Conservation (phyloP, 352 stramenopile genomes). For the Globisporangium rhizosaccharum region DNA sequence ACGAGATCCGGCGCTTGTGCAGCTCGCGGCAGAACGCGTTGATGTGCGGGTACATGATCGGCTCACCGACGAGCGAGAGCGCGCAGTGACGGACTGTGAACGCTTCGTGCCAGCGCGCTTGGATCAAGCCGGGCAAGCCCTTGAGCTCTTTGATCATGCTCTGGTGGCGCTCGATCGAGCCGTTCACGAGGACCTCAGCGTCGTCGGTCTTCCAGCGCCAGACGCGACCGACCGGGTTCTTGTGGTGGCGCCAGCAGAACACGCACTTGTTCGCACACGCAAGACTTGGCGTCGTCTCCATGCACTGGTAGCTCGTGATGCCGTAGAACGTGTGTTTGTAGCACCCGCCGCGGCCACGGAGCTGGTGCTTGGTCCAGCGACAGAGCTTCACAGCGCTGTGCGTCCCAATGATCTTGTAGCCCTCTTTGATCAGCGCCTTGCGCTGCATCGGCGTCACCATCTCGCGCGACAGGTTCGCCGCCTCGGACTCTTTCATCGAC, state of each 20-base stretch:
- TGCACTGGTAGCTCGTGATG: constrained; percentile 99
- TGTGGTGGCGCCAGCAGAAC: constrained; percentile 99
- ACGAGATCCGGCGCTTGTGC: constrained; percentile 93
- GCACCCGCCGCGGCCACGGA: constrained; percentile 94
- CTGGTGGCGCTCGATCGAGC: constrained; percentile 88
- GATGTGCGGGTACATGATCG: constrained; percentile 99
- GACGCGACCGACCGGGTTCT: constrained; percentile 97
- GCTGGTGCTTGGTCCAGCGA: constrained; percentile 98
- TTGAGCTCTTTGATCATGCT: constrained; percentile 95
- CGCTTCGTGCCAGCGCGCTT: constrained; percentile 92
- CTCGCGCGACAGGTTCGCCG: constrained; percentile 65
- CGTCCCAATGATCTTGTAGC: constrained; percentile 98
- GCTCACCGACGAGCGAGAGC: constrained; percentile 96
- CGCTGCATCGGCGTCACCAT: constrained; percentile 96
- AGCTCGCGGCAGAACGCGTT: constrained; percentile 96
- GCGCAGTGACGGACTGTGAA: constrained; percentile 96
- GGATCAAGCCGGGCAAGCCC: constrained; percentile 93
- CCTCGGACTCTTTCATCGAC: constrained; percentile 83
- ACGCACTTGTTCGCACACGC: constrained; percentile 98
- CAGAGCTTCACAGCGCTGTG: constrained; percentile 98
- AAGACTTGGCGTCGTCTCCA: constrained; percentile 97
- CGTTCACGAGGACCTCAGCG: constrained; percentile 92
- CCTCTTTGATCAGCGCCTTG: constrained; percentile 94
- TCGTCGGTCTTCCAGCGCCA: constrained; percentile 98
- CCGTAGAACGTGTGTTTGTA: constrained; percentile 99